A percentile compares a stretch with the other conserved stretches of the same genome.
Evolutionary conservation across 345 rosid species (phyloP).

Genomic region (Gossypium thurberi): DNA sequence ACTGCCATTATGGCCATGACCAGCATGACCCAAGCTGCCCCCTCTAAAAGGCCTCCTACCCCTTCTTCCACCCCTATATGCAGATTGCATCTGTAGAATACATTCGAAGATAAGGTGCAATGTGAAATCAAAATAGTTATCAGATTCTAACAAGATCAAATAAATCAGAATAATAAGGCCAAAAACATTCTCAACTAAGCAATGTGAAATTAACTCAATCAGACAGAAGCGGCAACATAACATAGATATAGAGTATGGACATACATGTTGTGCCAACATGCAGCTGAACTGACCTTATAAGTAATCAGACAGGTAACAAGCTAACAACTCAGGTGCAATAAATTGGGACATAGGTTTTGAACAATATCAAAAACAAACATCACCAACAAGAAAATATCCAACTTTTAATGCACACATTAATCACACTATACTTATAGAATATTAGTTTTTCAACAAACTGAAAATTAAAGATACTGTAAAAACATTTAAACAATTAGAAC

Average conservation of each 20-base stretch:
- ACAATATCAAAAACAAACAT: background rate
- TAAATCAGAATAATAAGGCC: background rate
- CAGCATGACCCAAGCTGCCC: conserved; percentile 19
- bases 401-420: background rate
- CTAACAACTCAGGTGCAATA: background rate
- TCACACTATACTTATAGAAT: background rate
- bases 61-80: conserved; percentile 26
- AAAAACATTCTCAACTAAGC: background rate
- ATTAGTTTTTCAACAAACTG: background rate
- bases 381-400: background rate
- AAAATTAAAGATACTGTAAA: background rate
- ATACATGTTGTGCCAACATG: background rate
- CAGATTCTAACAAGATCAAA: conserved; percentile 6
- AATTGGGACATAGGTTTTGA: background rate
- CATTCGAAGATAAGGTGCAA: conserved; percentile 14
- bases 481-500: background rate
- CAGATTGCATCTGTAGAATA: conserved; percentile 25
- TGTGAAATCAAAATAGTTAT: conserved; percentile 5
- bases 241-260: background rate
- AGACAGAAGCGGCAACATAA: background rate
- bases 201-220: background rate
- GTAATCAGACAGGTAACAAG: background rate
- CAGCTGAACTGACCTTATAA: background rate
- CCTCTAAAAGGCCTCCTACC: conserved; percentile 23
- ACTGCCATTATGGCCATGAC: conserved; percentile 13